These are phyloP conservation scores for Drechmeria coniospora DNA, from an alignment of 2,329 filamentous ascomycete genomes.

Conservation along the genomic window DNA sequence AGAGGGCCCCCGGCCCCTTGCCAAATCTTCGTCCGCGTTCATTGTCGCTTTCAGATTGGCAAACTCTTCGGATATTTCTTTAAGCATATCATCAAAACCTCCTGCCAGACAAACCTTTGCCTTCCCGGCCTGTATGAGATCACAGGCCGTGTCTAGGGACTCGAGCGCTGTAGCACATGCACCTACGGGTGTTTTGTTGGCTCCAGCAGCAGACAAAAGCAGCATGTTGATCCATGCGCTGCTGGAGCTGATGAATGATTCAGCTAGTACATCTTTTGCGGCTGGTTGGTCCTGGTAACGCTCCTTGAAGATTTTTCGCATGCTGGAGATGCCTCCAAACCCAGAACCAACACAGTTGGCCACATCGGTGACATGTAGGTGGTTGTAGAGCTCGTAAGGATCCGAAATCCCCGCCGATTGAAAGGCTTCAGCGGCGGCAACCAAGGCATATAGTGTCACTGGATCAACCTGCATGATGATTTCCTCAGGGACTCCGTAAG, in stretches of 20 bases:
- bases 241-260: conserved; percentile 57
- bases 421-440: conserved; percentile 73
- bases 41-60: conserved; percentile 96
- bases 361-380: conserved; percentile 85
- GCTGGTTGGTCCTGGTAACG: conserved; percentile 43
- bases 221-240: conserved; percentile 94
- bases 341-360: conserved; percentile 91
- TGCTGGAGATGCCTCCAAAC: conserved; percentile 51
- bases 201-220: conserved; percentile 77
- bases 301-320: background rate
- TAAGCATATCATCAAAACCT: conserved; percentile 91
- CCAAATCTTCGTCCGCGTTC: conserved; percentile 82
- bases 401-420: conserved; percentile 83
- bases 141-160: conserved; percentile 84
- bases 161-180: conserved; percentile 89
- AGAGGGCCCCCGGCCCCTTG: conserved; percentile 71
- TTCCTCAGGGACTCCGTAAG: conserved; percentile 83
- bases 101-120: conserved; percentile 84
- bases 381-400: conserved; percentile 94
- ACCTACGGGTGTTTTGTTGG: conserved; percentile 88
- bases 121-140: conserved; percentile 93
- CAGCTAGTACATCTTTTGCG: conserved; percentile 56
- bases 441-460: conserved; percentile 76
- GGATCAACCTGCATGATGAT: conserved; percentile 89
- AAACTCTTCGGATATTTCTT: conserved; percentile 92